Conservation (phyloP, 306 rosid species). For the Sicyos edulis region DNA sequence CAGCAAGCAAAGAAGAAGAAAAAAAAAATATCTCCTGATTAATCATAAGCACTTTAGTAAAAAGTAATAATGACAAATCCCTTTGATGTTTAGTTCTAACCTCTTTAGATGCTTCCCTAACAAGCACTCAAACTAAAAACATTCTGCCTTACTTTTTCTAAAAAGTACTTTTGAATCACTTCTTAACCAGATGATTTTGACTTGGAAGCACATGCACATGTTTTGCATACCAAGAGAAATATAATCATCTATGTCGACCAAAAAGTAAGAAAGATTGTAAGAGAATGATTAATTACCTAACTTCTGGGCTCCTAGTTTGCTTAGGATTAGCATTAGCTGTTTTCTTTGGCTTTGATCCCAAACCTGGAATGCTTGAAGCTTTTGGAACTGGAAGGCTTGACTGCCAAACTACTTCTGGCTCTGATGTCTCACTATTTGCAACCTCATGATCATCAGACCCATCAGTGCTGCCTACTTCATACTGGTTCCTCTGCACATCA, state of each 20-base stretch:
- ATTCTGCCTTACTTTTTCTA: neutral
- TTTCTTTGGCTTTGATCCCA: conserved; percentile 44
- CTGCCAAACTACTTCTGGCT: conserved; percentile 68
- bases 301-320: conserved; percentile 40
- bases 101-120: neutral
- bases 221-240: no score
- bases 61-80: neutral
- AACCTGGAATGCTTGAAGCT: conserved; percentile 36
- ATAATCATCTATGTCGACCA: no score
- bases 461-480: conserved; percentile 39
- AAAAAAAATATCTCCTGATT: neutral
- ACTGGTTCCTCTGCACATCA: conserved; percentile 25
- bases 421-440: conserved; percentile 78
- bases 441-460: conserved; percentile 66
- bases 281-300: conserved; percentile 38
- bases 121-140: neutral
- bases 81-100: neutral
- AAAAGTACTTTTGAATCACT: neutral
- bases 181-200: neutral
- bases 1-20: no score
- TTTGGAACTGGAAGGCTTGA: conserved; percentile 37
- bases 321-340: conserved; percentile 25
- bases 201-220: neutral
- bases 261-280: no score
- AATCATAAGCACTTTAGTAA: neutral